Percentiles rank a stretch among this genome's conserved stretches.
Conservation (phyloP, 495 filamentous ascomycete species). For the Parathielavia hyrcaniae region DNA sequence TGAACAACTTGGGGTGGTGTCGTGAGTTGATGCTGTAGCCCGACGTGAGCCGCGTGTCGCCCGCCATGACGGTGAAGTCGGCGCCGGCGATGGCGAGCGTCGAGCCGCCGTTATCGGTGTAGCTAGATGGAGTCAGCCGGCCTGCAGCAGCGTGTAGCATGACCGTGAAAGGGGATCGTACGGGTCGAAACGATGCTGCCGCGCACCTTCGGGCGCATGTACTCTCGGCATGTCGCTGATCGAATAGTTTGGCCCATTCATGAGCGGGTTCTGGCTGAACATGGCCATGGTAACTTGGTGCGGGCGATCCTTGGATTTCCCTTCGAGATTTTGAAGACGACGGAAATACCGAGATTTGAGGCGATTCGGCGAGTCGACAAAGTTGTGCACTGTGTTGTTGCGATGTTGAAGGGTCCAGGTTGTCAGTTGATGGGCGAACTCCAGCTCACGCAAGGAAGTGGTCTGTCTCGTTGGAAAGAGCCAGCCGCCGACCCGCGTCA, state of each 20-base stretch:
- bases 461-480: constrained; percentile 19
- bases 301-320: no score
- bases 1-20: constrained; percentile 90
- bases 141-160: background rate
- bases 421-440: constrained; percentile 7
- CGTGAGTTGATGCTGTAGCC: constrained; percentile 99
- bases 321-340: background rate
- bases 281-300: constrained; percentile 38
- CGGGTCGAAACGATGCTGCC: constrained; percentile 90
- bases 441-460: constrained; percentile 16
- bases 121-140: constrained; percentile 47
- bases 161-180: constrained; percentile 40
- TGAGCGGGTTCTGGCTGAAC: constrained; percentile 57
- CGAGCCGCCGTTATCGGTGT: constrained; percentile 95
- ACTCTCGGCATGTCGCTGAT: constrained; percentile 47
- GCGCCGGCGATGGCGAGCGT: constrained; percentile 90
- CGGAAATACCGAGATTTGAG: background rate
- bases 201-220: constrained; percentile 41
- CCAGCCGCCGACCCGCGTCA: constrained; percentile 34
- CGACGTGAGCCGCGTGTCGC: constrained; percentile 87
- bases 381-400: background rate
- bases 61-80: constrained; percentile 91
- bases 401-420: background rate
- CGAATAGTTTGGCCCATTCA: constrained; percentile 56
- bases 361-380: background rate